These are phyloP conservation scores for Linum tenue DNA, from an alignment of 345 rosid species.

Conservation along the genomic window DNA sequence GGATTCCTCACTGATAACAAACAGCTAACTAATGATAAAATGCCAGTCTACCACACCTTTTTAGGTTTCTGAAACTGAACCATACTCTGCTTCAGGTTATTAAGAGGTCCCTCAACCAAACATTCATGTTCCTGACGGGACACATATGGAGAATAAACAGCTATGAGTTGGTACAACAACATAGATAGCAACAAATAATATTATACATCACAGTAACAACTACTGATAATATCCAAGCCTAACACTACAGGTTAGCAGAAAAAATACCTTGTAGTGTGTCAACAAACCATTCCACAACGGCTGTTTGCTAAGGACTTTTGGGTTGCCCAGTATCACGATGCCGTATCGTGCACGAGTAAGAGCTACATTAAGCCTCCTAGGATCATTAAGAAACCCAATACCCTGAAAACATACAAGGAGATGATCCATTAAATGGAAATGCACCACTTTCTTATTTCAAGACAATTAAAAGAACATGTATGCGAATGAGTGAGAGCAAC, in stretches of 20 bases:
- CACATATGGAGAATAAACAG: conserved; percentile 1
- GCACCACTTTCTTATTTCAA: too few species aligned
- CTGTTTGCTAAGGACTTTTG: conserved; percentile 97
- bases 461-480: too few species aligned
- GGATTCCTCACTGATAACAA: too few species aligned
- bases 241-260: background rate
- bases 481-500: background rate
- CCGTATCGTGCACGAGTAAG: conserved; percentile 98
- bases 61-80: conserved; percentile 98
- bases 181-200: too few species aligned
- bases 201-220: too few species aligned
- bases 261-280: conserved; percentile 87
- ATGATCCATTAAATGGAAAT: background rate
- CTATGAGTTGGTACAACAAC: background rate
- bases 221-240: background rate
- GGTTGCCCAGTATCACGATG: conserved; percentile 94
- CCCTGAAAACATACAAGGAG: conserved; percentile 46
- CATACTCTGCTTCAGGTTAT: conserved; percentile 98
- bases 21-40: too few species aligned
- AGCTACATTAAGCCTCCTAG: conserved; percentile 97
- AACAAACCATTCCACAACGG: conserved; percentile 93
- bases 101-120: conserved; percentile 98
- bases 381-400: conserved; percentile 98
- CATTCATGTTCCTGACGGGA: conserved; percentile 81
- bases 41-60: conserved; percentile 39